A percentile compares a stretch with the other conserved stretches of the same genome.
Conservation (phyloP, 1,284 basidiomycete species). For the Cutaneotrichosporon cyanovorans region DNA sequence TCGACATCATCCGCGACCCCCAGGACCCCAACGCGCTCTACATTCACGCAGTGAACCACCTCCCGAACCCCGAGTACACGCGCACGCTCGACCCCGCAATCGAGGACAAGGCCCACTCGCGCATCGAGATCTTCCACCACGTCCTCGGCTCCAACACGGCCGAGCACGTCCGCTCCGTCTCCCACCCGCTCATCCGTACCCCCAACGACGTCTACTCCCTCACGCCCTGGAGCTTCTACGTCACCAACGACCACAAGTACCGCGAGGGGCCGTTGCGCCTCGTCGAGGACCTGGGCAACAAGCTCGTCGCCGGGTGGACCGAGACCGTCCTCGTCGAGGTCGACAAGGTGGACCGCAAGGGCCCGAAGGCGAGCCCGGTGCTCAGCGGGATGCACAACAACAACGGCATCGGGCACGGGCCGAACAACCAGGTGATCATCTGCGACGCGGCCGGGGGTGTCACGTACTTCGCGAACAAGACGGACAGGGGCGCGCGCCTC, state of each 20-base stretch:
- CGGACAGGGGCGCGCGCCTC: conserved; percentile 4
- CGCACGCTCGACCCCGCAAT: background rate
- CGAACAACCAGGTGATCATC: conserved; percentile 18
- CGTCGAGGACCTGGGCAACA: conserved; percentile 22
- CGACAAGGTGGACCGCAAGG: no score
- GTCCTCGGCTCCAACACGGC: conserved; percentile 13
- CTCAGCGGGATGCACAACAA: conserved; percentile 26
- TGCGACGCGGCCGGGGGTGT: conserved; percentile 25
- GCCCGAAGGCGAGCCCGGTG: conserved; percentile 15
- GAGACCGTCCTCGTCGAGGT: conserved; percentile 16
- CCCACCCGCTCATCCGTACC: conserved; percentile 21
- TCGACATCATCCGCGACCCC: conserved; percentile 27
- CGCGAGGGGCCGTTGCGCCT: conserved; percentile 20
- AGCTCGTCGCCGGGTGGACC: conserved; percentile 13
- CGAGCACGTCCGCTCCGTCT: conserved; percentile 18
- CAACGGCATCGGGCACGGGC: conserved; percentile 29
- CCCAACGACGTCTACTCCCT: conserved; percentile 30
- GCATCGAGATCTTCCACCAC: conserved; percentile 33
- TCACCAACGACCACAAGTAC: conserved; percentile 34
- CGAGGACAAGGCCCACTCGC: conserved; percentile 14
- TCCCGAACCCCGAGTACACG: conserved; percentile 1
- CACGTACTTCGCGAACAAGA: conserved; percentile 4
- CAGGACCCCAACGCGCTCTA: conserved; percentile 14
- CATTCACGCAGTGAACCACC: conserved; percentile 34
- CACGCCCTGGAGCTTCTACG: conserved; percentile 21